Evolutionary conservation across 1,139 yeast genomes (phyloP), one percentile per base, ranked within the genome.

Genomic region (Geotrichum candidum): DNA sequence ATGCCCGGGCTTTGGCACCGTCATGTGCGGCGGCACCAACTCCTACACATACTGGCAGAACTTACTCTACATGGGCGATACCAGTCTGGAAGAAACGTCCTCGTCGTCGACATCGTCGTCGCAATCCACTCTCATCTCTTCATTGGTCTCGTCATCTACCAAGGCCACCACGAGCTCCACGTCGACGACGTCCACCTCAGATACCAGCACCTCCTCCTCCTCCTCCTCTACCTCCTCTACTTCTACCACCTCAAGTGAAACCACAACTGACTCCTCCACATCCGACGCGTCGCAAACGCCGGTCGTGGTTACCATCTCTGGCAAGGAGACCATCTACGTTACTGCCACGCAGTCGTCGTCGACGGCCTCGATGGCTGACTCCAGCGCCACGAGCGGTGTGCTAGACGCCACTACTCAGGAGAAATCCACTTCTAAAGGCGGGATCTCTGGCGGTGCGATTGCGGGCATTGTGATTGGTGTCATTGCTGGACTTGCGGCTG

Each of bases 401-500:
- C 53, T 60, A 33, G 33, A 55, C 15, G 38, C 61, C 27, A 29
- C 57, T 31, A 23, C 41, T 2, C 25, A 45, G 35, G 11, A 25
- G 22, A 54, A 22, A 53, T 15, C 31, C 18, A 50, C 27, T 54
- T n/a, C 57, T 27, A 27, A 46, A 4, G 51, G 51, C 5, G 68
- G 67, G n/a, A 61, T 71, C 18, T 65, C 70, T 25, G 69, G 69
- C 29, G 74, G 74, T 11, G 73, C 73, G 25, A 70, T 72, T 63
- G 73, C 73, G 6, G 74, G 74, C 31, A 70, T 71, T 35, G 73
- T 72, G 13, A 63, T 71, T n/a, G 73, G 74, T 31, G 68, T 70
- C 7, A 33, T 72, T 18, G 73, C 67, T 7, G 74, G 71, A 1
- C 67, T 83, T 2, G 77, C 78, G 5, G 69, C 81, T 4, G 64